Percentiles rank a stretch among this genome's conserved stretches.
Evolutionary conservation across 768 basidiomycete genomes (phyloP).

Genomic region (Lactarius tabidus): DNA sequence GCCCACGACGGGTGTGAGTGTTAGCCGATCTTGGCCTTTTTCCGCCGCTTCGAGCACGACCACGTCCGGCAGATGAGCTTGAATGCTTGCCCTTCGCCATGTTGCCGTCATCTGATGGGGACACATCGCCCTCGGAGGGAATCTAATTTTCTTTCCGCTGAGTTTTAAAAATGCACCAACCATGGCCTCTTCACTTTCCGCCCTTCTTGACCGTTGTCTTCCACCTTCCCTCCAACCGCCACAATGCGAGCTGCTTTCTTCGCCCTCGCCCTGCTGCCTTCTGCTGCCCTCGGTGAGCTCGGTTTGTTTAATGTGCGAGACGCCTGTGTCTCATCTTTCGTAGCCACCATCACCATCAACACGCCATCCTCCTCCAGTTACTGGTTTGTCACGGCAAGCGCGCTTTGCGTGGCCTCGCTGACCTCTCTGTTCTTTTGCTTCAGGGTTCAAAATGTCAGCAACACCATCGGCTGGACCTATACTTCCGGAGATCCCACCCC

Average conservation of each 20-base stretch:
- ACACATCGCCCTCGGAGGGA: background rate
- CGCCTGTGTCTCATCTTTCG: background rate
- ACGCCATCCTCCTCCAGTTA: conserved; percentile 31
- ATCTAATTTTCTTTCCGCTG: background rate
- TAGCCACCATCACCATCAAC: conserved; percentile 33
- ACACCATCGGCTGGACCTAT: conserved; percentile 36
- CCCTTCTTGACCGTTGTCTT: conserved; percentile 1
- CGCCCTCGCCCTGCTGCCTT: conserved; percentile 31
- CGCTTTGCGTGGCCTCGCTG: background rate
- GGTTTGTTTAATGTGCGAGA: background rate
- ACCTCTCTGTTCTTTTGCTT: background rate
- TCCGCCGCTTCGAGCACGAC: background rate
- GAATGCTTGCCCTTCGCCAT: conserved; percentile 17
- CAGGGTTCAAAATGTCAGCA: conserved; percentile 37
- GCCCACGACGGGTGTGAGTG: conserved; percentile 12
- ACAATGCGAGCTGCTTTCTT: conserved; percentile 32
- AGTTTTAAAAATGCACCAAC: conserved; percentile 11
- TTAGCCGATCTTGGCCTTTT: conserved; percentile 1
- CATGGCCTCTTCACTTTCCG: background rate
- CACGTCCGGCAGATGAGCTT: conserved; percentile 1
- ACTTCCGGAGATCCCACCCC: conserved; percentile 33
- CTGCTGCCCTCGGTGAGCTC: conserved; percentile 28
- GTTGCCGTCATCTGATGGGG: conserved; percentile 2
- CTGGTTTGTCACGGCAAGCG: conserved; percentile 30
- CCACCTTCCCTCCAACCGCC: conserved; percentile 10